Base-by-base conservation (phyloP, 108 stramenopile species). In the Skeletonema marinoi region DNA sequence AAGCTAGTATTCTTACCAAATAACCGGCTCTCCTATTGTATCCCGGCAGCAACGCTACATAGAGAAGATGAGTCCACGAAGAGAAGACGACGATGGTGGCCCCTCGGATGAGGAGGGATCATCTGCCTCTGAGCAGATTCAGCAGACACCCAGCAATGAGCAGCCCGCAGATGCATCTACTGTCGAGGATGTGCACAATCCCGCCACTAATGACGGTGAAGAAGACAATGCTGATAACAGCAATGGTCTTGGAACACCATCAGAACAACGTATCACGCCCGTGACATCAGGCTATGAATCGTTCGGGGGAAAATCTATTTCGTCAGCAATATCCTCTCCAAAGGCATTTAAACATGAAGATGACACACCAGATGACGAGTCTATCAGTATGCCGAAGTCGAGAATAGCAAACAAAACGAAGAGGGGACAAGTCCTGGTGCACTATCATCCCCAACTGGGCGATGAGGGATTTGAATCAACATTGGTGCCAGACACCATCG, bases 381-480 rank as follows among this genome's bases (percentile, higher is more conserved):
- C 54, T 29, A 8, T 56, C 2, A 25, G 9, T 17, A 56, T 3
- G 54, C 54, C 54, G 2, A 56, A 56, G 29, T 56, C 54, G 54
- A 56, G 54, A 25, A 56, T 56, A 56, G 54, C 54, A 0, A 5
- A 6, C 30, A 67, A 67, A 9, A n/a, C 66, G 4, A 21, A 60
- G 10, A 29, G 66, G 32, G 68, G 70, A 9, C 82, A 83, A 21
- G 82, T 83, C 0, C n/a, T 83, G 35, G 82, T 83, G 21, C 82
- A 83, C 63, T 83, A 83, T 70, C 82, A 83, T 70, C 82, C 82
- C 14, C 82, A 83, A 38, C 12, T 83, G 64, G 82, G 82, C 4
- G 82, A 83, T 36, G 73, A 77, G 39, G 82, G 82, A 30, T 83
- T 77, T 44, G 82, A 83, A 68, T 83, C 82, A 1, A 83, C 82